Evolutionary conservation across 2,329 filamentous ascomycete species (phyloP), one percentile per base, ranked within the genome.

Genomic region (Fusarium pseudonygamai): DNA sequence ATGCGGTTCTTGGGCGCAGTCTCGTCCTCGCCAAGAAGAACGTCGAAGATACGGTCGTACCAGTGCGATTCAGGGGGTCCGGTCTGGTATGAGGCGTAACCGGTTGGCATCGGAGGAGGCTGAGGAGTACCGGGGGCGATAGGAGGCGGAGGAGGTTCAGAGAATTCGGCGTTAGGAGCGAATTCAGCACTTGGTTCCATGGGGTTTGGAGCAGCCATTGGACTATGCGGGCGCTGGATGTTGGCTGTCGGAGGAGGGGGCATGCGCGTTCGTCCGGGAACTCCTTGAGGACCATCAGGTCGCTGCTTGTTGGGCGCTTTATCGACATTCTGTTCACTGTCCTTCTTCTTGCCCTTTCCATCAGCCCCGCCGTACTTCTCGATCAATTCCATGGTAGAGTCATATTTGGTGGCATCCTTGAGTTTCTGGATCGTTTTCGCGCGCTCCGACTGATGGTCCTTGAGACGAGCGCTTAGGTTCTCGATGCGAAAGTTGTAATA

Each of bases 41-140:
- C 90, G 78, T 99, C 96, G 64, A 99, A 86, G 60, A 99, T 91
- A 63, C 96, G 91, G 80, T 99, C 96, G 82, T 98, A 99, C 96
- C 96, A 99, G 79, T 93, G 91, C 22, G 90, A 81, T 64, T 86
- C 86, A 26, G 79, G 72, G 24, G 78, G 64, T 14, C 79, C 69
- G 24, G 63, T 61, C 46, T 60, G 74, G 40, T 75, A 66, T 45
- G 70, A 64, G 47, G 74, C 36, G 37, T 73, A 75, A 12, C 57
- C 66, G 60, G 67, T 52, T 1, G 69, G 60, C 24, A 64, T 63
- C 15, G 56, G 75, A 37, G 59, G 69, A 65, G 60, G 75, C 46
- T 68, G 60, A 67, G 73, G 79, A 78, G 46, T 79, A 70, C 49
- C 79, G 74, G 30, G 80, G 79, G 43, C 32, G 73, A 90, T 42